Evolutionary conservation across 495 filamentous ascomycete genomes (phyloP).

Genomic region (Cetradonia linearis): DNA sequence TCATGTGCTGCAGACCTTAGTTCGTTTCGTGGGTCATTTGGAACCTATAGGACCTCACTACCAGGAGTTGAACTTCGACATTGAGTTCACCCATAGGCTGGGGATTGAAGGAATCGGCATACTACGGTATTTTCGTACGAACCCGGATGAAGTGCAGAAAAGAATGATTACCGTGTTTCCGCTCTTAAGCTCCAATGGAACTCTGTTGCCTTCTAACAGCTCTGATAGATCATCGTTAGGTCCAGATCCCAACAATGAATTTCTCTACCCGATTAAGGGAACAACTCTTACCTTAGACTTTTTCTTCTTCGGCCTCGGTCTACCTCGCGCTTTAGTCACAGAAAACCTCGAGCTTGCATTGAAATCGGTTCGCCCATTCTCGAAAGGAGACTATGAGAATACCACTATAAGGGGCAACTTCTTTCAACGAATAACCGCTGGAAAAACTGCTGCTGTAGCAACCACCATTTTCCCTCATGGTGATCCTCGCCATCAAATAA

Average conservation of each 20-base stretch:
- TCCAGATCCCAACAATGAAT: neutral
- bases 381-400: neutral
- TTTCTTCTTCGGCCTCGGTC: neutral
- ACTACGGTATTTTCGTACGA: neutral
- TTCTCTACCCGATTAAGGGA: neutral
- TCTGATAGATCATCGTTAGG: neutral
- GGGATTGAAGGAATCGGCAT: neutral
- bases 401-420: neutral
- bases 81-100: neutral
- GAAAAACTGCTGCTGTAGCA: neutral
- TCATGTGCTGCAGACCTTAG: neutral
- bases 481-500: neutral
- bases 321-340: neutral
- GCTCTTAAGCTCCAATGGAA: neutral
- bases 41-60: neutral
- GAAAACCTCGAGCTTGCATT: neutral
- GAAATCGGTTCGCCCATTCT: neutral
- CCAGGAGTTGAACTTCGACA: conserved; percentile 4
- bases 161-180: neutral
- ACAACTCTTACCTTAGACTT: conserved; percentile 4
- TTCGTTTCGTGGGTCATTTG: neutral
- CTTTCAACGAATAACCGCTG: neutral
- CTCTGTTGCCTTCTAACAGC: neutral
- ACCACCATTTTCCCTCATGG: neutral
- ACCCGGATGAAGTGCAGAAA: neutral